phyloP scores from a whole-genome alignment of 805 yeast species.

The Torulaspora franciscae region DNA sequence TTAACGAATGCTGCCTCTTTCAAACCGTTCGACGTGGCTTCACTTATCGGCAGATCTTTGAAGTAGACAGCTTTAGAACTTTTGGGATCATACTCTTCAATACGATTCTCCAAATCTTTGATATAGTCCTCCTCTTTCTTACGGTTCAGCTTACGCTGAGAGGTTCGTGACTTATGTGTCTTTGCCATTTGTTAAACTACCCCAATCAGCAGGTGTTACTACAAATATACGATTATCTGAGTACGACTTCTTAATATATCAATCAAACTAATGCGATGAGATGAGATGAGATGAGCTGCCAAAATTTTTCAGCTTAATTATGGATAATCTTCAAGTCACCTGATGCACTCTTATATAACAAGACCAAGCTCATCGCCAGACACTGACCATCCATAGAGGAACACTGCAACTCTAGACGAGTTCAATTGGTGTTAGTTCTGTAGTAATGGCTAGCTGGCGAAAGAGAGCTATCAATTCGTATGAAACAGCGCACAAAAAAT shows the following conservation, averaged over 20 bases:
- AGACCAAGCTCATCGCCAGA: neutral
- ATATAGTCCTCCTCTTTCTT: slow-evolving; percentile 36
- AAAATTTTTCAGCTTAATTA: slow-evolving; percentile 11
- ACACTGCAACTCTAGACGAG: neutral
- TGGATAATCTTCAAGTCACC: neutral
- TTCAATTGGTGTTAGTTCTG: neutral
- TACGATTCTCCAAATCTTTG: slow-evolving; percentile 44
- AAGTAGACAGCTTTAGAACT: slow-evolving; percentile 46
- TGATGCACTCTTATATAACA: neutral
- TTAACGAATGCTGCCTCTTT: slow-evolving; percentile 71
- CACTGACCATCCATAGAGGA: neutral
- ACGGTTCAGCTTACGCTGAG: slow-evolving; percentile 39
- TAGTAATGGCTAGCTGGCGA: slow-evolving; percentile 15
- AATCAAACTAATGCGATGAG: slow-evolving; percentile 12
- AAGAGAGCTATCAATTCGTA: neutral
- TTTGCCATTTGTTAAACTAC: slow-evolving; percentile 35
- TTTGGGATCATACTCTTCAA: slow-evolving; percentile 51
- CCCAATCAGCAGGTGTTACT: neutral
- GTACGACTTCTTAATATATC: neutral
- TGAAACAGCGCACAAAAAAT: slow-evolving; percentile 2
- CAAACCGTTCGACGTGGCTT: slow-evolving; percentile 62
- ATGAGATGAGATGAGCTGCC: slow-evolving; percentile 21
- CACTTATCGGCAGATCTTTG: slow-evolving; percentile 71
- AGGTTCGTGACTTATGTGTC: slow-evolving; percentile 32
- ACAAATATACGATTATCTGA: neutral